Percentiles rank a stretch among this genome's conserved stretches.
phyloP scores from a whole-genome alignment of 805 yeast genomes.

The Saccharomycopsis olivae region DNA sequence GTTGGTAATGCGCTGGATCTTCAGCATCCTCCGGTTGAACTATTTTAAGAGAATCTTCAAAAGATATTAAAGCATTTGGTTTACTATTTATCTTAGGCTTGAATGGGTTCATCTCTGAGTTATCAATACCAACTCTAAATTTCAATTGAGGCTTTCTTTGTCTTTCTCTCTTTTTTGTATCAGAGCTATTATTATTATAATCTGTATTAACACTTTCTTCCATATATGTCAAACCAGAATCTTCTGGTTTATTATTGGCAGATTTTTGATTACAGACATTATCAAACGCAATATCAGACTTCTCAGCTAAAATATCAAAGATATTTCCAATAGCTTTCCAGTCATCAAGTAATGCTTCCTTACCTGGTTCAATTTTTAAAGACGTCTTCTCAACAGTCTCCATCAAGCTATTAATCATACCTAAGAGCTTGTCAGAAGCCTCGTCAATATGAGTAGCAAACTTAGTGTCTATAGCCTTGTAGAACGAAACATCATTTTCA shows the following conservation, averaged over 20 bases:
- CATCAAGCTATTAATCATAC: conserved; percentile 36
- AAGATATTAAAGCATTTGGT: conserved; percentile 55
- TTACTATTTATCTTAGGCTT: conserved; percentile 60
- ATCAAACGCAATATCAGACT: conserved; percentile 61
- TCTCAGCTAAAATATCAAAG: conserved; percentile 67
- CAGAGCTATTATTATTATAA: conserved; percentile 17
- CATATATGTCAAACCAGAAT: conserved; percentile 31
- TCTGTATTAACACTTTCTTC: conserved; percentile 30
- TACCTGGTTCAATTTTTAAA: conserved; percentile 23
- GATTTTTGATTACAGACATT: conserved; percentile 21
- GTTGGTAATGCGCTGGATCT: conserved; percentile 51
- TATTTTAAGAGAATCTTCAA: conserved; percentile 37
- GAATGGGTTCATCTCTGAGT: conserved; percentile 62
- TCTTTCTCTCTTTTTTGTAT: conserved; percentile 21
- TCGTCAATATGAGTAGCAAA: conserved; percentile 26
- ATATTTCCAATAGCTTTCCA: conserved; percentile 52
- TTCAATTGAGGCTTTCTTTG: conserved; percentile 58
- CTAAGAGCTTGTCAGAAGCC: conserved; percentile 29
- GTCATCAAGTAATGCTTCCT: conserved; percentile 34
- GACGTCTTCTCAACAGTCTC: conserved; percentile 27
- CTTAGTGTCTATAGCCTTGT: conserved; percentile 27
- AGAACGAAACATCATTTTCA: conserved; percentile 73
- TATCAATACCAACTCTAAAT: conserved; percentile 54
- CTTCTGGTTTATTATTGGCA: conserved; percentile 4
- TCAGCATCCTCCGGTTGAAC: conserved; percentile 25